Conservation (phyloP, 345 rosid species). For the Hirschfeldia incana region DNA sequence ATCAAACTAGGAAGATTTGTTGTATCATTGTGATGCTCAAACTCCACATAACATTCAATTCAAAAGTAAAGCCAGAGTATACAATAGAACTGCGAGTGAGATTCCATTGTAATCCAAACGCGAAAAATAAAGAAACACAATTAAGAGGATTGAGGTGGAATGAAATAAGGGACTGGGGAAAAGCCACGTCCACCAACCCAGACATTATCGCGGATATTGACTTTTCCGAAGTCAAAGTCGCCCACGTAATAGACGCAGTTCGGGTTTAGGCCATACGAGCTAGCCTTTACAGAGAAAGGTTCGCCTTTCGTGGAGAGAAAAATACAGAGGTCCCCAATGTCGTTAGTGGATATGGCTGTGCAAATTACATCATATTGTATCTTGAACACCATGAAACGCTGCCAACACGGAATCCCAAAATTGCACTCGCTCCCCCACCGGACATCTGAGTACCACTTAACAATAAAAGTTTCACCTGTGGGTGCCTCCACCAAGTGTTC, state of each 20-base stretch:
- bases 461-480: background rate
- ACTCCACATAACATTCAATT: background rate
- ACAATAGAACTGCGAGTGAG: background rate
- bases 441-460: background rate
- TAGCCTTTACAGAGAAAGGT: background rate
- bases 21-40: background rate
- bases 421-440: background rate
- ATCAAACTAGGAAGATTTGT: background rate
- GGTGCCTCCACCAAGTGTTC: conserved; percentile 3
- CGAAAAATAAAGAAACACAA: background rate
- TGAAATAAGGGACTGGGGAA: background rate
- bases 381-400: background rate
- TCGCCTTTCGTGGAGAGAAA: background rate
- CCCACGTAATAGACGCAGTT: background rate
- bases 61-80: background rate
- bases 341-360: background rate
- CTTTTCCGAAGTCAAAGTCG: background rate
- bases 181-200: background rate
- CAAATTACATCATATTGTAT: background rate
- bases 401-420: background rate
- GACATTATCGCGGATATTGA: background rate
- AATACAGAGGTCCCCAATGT: background rate
- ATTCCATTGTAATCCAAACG: background rate
- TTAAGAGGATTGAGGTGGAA: conserved; percentile 3
- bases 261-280: background rate